Evolutionary conservation across 306 rosid species (phyloP).

Genomic region (Carpinus viminea): DNA sequence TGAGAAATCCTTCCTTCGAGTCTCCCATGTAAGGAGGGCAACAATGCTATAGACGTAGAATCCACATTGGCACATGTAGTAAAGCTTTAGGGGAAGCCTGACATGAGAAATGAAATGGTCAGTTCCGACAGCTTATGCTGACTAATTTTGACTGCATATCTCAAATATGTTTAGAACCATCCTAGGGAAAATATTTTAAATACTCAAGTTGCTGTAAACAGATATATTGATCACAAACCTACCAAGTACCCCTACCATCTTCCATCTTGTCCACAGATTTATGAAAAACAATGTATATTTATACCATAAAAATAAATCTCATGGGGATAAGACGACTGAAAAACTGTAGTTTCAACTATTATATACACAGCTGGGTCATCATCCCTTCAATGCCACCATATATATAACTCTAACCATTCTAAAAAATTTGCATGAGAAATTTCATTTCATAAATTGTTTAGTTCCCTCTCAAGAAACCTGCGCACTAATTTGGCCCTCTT

Average conservation of each 20-base stretch:
- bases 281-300: background rate
- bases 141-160: constrained; percentile 10
- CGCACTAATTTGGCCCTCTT: background rate
- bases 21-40: constrained; percentile 93
- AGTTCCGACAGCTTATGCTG: constrained; percentile 25
- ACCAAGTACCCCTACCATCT: background rate
- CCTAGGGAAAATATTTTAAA: background rate
- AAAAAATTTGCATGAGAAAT: background rate
- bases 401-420: background rate
- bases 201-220: background rate
- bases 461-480: background rate
- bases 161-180: constrained; percentile 12
- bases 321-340: background rate
- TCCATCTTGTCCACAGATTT: background rate
- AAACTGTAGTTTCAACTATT: background rate
- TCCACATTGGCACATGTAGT: constrained; percentile 90
- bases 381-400: background rate
- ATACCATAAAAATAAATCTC: background rate
- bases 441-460: background rate
- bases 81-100: constrained; percentile 74
- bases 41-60: constrained; percentile 87
- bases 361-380: background rate
- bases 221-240: background rate
- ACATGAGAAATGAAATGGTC: constrained; percentile 32
- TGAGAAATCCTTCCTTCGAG: constrained; percentile 91